Percentiles rank a stretch among this genome's conserved stretches.
Evolutionary conservation across 805 yeast species (phyloP).

Genomic region (Wickerhamiella kurtzmanii): DNA sequence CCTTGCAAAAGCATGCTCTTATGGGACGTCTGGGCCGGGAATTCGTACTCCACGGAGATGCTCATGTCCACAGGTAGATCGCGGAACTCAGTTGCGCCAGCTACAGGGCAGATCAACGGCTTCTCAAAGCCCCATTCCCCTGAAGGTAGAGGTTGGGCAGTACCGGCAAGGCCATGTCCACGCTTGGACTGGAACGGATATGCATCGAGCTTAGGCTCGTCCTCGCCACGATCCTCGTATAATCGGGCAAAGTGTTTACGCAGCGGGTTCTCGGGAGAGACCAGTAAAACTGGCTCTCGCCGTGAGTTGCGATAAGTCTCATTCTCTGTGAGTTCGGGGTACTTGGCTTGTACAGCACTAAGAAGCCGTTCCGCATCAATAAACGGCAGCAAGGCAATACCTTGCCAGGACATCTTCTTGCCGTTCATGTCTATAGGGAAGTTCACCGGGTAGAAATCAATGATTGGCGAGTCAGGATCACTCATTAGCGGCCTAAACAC

Average conservation of each 20-base stretch:
- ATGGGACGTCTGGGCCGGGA: constrained; percentile 45
- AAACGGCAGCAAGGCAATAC: constrained; percentile 82
- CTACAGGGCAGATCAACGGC: constrained; percentile 31
- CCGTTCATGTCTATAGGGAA: constrained; percentile 90
- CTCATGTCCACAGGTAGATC: constrained; percentile 32
- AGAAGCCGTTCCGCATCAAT: constrained; percentile 71
- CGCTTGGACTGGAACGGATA: constrained; percentile 16
- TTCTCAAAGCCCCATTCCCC: constrained; percentile 27
- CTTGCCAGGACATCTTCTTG: constrained; percentile 95
- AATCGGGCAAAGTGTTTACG: constrained; percentile 31
- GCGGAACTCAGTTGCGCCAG: constrained; percentile 30
- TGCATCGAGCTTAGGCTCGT: constrained; percentile 17
- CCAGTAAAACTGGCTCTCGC: constrained; percentile 54
- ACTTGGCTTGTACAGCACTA: constrained; percentile 55
- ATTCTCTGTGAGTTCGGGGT: constrained; percentile 47
- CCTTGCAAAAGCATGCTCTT: constrained; percentile 83
- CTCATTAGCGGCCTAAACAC: constrained; percentile 74
- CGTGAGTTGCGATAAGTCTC: constrained; percentile 63
- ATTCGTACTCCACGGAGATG: constrained; percentile 38
- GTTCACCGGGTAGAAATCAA: constrained; percentile 80
- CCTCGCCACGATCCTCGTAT: constrained; percentile 29
- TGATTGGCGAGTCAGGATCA: constrained; percentile 78
- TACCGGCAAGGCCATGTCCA: constrained; percentile 27
- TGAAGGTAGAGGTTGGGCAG: constrained; percentile 16
- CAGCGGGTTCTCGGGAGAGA: constrained; percentile 49